Evolutionary conservation across 768 basidiomycete species (phyloP).

Genomic region (Phylloporus scabripes): DNA sequence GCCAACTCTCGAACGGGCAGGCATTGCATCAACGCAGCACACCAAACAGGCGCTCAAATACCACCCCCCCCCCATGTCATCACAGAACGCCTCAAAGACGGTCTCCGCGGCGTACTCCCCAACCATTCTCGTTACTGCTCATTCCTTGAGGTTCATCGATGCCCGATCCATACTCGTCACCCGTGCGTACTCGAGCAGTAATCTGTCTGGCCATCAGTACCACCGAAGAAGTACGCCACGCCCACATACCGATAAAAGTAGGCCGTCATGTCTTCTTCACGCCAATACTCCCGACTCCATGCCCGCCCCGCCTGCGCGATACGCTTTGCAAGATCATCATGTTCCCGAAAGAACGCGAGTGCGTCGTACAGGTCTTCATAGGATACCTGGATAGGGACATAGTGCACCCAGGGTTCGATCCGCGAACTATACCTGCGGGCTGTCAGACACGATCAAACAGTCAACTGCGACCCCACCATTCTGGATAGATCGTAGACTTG

Average conservation of each 20-base stretch:
- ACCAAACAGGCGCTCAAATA: no score
- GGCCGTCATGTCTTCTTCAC: constrained; percentile 53
- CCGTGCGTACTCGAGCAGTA: constrained; percentile 51
- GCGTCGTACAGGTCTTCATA: constrained; percentile 66
- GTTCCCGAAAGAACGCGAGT: constrained; percentile 66
- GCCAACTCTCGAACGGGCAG: no score
- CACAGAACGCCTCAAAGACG: no score
- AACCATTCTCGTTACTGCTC: constrained; percentile 3
- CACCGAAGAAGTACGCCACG: no score
- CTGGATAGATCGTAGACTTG: constrained; percentile 69
- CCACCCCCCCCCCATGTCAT: no score
- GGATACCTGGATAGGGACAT: constrained; percentile 59
- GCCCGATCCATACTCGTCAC: constrained; percentile 43
- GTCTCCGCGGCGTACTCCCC: no score
- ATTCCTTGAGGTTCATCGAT: constrained; percentile 33
- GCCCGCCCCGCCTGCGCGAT: constrained; percentile 53
- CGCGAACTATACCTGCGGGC: constrained; percentile 33
- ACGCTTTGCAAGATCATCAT: constrained; percentile 52
- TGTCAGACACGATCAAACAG: neutral
- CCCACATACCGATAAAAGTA: constrained; percentile 50
- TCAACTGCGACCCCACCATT: constrained; percentile 44
- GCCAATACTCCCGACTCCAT: constrained; percentile 57
- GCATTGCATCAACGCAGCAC: no score
- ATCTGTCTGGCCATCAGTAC: constrained; percentile 24
- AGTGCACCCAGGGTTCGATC: constrained; percentile 63